phyloP scores from a whole-genome alignment of 1,284 basidiomycete species.

The Microbotryomycetes sp. region DNA sequence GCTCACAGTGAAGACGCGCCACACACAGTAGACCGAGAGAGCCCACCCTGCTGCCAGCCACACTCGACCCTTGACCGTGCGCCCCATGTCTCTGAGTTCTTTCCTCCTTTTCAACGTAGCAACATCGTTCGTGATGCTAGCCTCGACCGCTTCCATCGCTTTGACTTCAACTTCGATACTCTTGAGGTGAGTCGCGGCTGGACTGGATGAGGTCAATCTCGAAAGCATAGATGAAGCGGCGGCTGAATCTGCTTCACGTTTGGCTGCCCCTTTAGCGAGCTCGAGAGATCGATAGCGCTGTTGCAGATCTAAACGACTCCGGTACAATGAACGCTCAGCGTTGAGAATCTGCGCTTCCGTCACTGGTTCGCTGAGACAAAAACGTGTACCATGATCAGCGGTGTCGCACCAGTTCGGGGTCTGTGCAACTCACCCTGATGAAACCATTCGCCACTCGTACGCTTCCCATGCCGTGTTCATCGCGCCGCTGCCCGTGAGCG shows the following conservation, averaged over 20 bases:
- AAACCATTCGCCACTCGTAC: slow-evolving; percentile 41
- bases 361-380: slow-evolving; percentile 32
- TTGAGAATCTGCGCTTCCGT: slow-evolving; percentile 36
- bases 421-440: slow-evolving; percentile 29
- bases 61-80: slow-evolving; percentile 40
- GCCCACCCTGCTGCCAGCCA: slow-evolving; percentile 41
- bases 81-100: slow-evolving; percentile 38
- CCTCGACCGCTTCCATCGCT: slow-evolving; percentile 43
- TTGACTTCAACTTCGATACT: slow-evolving; percentile 42
- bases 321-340: slow-evolving; percentile 35
- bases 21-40: slow-evolving; percentile 44
- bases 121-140: slow-evolving; percentile 43
- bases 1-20: slow-evolving; percentile 37
- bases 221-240: slow-evolving; percentile 23
- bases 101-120: slow-evolving; percentile 39
- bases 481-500: slow-evolving; percentile 44
- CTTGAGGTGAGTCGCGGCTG: slow-evolving; percentile 37
- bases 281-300: slow-evolving; percentile 21
- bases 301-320: slow-evolving; percentile 35
- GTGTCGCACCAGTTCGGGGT: background rate
- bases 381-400: background rate
- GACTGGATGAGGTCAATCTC: slow-evolving; percentile 22
- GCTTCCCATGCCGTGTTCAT: slow-evolving; percentile 45
- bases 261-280: slow-evolving; percentile 21
- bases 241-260: slow-evolving; percentile 23